Percentiles rank a stretch among this genome's conserved stretches.
phyloP scores from a whole-genome alignment of 225 moss, liverwort and hornwort genomes.

The Polytrichum formosum region DNA sequence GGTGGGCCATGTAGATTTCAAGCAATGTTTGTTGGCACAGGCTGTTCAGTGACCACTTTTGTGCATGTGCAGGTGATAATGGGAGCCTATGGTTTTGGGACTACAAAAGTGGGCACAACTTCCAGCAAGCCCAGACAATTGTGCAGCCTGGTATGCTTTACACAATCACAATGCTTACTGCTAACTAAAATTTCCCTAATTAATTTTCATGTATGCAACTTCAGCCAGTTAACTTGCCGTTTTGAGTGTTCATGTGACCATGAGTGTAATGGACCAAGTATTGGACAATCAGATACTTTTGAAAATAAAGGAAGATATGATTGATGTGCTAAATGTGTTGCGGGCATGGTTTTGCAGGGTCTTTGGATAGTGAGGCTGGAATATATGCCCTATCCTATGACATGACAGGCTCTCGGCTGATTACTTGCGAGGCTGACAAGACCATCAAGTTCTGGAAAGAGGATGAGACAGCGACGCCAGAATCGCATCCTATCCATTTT shows the following conservation, averaged over 20 bases:
- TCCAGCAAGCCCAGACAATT: slow-evolving; percentile 95
- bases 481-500: slow-evolving; percentile 91
- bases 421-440: slow-evolving; percentile 98
- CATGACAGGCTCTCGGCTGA: slow-evolving; percentile 83
- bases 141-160: slow-evolving; percentile 81
- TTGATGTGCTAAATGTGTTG: slow-evolving; percentile 2
- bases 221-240: no score
- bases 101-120: slow-evolving; percentile 98
- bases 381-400: slow-evolving; percentile 92
- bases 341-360: slow-evolving; percentile 51
- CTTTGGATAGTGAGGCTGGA: slow-evolving; percentile 96
- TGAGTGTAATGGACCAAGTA: no score
- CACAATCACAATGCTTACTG: no score
- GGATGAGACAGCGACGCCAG: slow-evolving; percentile 90
- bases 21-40: neutral
- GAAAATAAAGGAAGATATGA: neutral
- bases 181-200: no score
- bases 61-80: slow-evolving; percentile 72
- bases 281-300: neutral
- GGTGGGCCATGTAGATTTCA: neutral
- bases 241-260: no score
- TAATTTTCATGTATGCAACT: no score
- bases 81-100: slow-evolving; percentile 99
- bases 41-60: neutral
- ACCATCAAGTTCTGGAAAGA: slow-evolving; percentile 99